A percentile compares a stretch with the other conserved stretches of the same genome.
Evolutionary conservation across 2,329 filamentous ascomycete genomes (phyloP).

Genomic region (Cladosporium sp.): DNA sequence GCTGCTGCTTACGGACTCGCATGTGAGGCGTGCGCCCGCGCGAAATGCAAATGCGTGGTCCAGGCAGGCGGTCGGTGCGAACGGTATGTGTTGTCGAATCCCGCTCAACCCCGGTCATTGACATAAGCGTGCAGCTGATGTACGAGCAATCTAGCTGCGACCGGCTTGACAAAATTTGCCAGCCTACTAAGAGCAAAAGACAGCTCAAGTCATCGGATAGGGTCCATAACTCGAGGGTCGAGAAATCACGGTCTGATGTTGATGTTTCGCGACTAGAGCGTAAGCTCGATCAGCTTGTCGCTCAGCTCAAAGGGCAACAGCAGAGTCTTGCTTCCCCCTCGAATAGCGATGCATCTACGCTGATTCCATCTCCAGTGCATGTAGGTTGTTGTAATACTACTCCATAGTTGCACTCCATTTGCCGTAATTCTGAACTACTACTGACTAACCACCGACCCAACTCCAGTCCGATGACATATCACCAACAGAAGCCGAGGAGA

Average conservation of each 20-base stretch:
- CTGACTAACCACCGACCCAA: neutral
- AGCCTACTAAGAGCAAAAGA: conserved; percentile 12
- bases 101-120: neutral
- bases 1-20: conserved; percentile 15
- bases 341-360: neutral
- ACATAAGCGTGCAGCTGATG: neutral
- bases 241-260: neutral
- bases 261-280: conserved; percentile 9
- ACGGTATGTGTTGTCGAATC: conserved; percentile 4
- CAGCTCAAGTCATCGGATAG: neutral
- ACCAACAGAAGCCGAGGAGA: conserved; percentile 1
- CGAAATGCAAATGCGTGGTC: conserved; percentile 13
- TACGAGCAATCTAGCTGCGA: conserved; percentile 1
- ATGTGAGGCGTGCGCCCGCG: conserved; percentile 11
- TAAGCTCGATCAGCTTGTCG: conserved; percentile 12
- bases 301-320: conserved; percentile 2
- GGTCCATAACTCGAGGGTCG: neutral
- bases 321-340: conserved; percentile 4
- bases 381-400: neutral
- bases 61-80: neutral
- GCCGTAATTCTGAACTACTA: neutral
- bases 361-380: neutral
- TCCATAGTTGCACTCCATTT: neutral
- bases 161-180: conserved; percentile 9
- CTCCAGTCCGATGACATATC: conserved; percentile 7